Evolutionary conservation across 176 grass and related monocot species (phyloP).

Genomic region (Musa schizocarpa): DNA sequence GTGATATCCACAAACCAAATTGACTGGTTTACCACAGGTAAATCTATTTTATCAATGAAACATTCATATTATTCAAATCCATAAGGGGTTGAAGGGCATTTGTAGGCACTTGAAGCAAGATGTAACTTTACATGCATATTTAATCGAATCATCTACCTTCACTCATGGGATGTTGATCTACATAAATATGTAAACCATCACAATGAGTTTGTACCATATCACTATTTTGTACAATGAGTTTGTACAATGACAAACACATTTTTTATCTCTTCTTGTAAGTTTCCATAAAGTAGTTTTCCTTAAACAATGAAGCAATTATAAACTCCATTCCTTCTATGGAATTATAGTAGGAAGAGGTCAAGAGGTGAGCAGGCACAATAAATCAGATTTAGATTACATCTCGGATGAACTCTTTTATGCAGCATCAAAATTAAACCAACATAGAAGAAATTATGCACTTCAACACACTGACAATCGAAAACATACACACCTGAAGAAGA

Average conservation of each 20-base stretch:
- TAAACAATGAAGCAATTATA: background rate
- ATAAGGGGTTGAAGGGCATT: no score
- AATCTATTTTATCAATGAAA: no score
- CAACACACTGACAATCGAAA: background rate
- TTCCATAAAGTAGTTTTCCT: background rate
- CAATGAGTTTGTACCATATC: no score
- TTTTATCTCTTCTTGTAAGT: background rate
- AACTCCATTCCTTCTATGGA: background rate
- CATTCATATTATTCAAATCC: no score
- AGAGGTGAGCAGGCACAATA: background rate
- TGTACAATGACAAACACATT: no score
- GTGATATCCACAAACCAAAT: background rate
- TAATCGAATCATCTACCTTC: no score
- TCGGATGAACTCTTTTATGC: no score
- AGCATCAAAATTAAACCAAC: background rate
- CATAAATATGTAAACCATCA: no score
- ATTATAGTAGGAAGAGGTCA: background rate
- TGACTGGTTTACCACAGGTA: background rate
- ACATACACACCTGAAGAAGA: conserved; percentile 43
- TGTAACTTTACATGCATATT: no score
- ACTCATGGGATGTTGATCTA: no score
- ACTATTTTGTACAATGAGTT: no score
- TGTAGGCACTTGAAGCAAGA: no score
- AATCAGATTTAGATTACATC: background rate
- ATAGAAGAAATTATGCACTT: background rate